These are phyloP conservation scores for Alternaria burnsii DNA, from an alignment of 2,329 filamentous ascomycete species.

Conservation along the genomic window DNA sequence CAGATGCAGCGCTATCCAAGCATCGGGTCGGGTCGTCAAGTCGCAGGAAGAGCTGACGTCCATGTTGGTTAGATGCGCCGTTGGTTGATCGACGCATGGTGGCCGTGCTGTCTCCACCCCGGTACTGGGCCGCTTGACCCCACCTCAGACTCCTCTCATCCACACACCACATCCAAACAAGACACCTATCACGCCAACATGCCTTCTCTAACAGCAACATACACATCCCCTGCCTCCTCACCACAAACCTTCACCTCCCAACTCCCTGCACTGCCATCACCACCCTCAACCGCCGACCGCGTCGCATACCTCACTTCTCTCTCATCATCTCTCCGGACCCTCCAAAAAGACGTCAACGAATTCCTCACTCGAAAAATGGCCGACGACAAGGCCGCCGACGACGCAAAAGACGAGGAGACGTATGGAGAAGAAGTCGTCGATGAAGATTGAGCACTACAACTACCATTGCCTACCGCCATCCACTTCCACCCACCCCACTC, in stretches of 20 bases:
- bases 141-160: background rate
- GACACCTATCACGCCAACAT: constrained; percentile 22
- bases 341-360: constrained; percentile 74
- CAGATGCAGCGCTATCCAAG: constrained; percentile 6
- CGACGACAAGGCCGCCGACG: constrained; percentile 65
- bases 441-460: constrained; percentile 59
- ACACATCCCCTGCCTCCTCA: constrained; percentile 60
- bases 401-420: constrained; percentile 68
- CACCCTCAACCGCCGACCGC: constrained; percentile 58
- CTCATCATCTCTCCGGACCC: constrained; percentile 62
- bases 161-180: background rate
- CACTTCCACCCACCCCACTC: constrained; percentile 1
- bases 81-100: constrained; percentile 8
- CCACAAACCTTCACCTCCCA: constrained; percentile 30
- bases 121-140: constrained; percentile 10
- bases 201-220: constrained; percentile 59
- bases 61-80: constrained; percentile 3
- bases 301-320: constrained; percentile 68
- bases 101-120: constrained; percentile 13
- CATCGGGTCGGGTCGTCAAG: background rate
- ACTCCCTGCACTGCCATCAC: constrained; percentile 32
- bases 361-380: constrained; percentile 79
- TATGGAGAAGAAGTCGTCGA: constrained; percentile 84
- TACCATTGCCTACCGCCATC: constrained; percentile 6
- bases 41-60: constrained; percentile 13